These are phyloP conservation scores for Cynanchum wilfordii DNA, from an alignment of 257 asterid species.

Conservation along the genomic window DNA sequence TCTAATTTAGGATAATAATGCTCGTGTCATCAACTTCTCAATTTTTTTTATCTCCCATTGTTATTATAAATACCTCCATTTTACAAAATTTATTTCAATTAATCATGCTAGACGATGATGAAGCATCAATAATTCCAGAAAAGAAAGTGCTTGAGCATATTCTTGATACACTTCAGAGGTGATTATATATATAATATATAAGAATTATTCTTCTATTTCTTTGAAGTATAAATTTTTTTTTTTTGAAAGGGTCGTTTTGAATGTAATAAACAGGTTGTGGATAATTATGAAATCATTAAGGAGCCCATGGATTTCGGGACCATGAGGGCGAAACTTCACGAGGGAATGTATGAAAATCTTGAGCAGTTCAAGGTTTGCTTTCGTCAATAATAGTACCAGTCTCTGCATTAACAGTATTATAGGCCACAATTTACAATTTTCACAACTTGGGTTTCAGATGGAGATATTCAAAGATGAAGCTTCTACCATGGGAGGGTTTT, in stretches of 20 bases:
- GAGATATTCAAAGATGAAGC: too few species aligned
- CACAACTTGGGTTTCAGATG: too few species aligned
- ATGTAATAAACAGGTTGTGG: conserved; percentile 53
- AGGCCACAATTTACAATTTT: neutral
- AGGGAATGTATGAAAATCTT: conserved; percentile 69
- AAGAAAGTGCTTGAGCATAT: conserved; percentile 60
- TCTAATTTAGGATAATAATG: neutral
- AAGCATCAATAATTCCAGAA: conserved; percentile 46
- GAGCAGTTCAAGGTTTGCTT: conserved; percentile 68
- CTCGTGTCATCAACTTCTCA: neutral
- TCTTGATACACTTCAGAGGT: conserved; percentile 80
- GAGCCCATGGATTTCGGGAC: conserved; percentile 96
- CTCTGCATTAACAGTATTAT: neutral
- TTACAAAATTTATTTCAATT: neutral
- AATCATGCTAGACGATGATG: conserved; percentile 25
- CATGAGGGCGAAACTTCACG: conserved; percentile 94
- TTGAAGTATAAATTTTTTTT: neutral
- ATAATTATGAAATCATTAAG: conserved; percentile 64
- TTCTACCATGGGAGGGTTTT: too few species aligned
- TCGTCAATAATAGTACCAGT: neutral
- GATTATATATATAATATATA: neutral
- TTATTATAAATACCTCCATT: neutral
- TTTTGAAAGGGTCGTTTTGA: neutral
- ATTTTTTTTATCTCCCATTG: neutral
- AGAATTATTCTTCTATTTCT: neutral